A percentile compares a stretch with the other conserved stretches of the same genome.
phyloP scores from a whole-genome alignment of 1,284 basidiomycete species.

The Boletus mariae region DNA sequence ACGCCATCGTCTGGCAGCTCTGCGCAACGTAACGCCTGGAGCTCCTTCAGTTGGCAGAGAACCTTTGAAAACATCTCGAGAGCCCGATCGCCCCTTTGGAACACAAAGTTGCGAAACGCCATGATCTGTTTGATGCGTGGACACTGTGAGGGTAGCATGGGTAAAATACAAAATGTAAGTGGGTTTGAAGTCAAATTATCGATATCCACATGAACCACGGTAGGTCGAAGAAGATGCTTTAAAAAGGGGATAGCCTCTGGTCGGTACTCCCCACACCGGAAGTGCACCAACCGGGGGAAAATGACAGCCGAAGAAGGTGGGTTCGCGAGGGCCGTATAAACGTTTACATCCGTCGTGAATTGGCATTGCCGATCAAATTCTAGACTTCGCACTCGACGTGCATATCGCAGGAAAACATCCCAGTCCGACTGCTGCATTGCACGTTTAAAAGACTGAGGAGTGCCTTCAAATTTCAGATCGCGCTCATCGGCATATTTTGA shows the following conservation, averaged over 20 bases:
- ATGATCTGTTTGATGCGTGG: constrained; percentile 28
- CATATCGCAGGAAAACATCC: constrained; percentile 29
- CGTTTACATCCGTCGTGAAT: constrained; percentile 20
- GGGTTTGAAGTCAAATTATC: constrained; percentile 29
- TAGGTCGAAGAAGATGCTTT: constrained; percentile 22
- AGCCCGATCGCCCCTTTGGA: constrained; percentile 23
- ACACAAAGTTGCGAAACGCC: constrained; percentile 30
- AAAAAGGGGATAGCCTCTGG: constrained; percentile 23
- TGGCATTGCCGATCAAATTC: constrained; percentile 29
- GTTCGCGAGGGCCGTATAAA: constrained; percentile 18
- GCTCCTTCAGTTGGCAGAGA: constrained; percentile 23
- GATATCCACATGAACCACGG: constrained; percentile 28
- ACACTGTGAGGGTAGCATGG: constrained; percentile 19
- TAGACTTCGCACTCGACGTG: constrained; percentile 28
- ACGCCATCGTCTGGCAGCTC: constrained; percentile 26
- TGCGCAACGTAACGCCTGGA: constrained; percentile 26
- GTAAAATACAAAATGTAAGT: constrained; percentile 18
- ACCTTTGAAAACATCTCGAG: constrained; percentile 24
- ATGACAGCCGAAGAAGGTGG: constrained; percentile 20
- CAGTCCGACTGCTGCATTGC: constrained; percentile 23
- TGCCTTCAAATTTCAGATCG: constrained; percentile 6
- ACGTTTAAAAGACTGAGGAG: constrained; percentile 22
- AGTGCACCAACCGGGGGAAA: constrained; percentile 24
- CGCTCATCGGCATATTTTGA: background rate
- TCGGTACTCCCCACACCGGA: constrained; percentile 26